A percentile compares a stretch with the other conserved stretches of the same genome.
Evolutionary conservation across 2,329 filamentous ascomycete species (phyloP).

Genomic region (Fusarium graminum): DNA sequence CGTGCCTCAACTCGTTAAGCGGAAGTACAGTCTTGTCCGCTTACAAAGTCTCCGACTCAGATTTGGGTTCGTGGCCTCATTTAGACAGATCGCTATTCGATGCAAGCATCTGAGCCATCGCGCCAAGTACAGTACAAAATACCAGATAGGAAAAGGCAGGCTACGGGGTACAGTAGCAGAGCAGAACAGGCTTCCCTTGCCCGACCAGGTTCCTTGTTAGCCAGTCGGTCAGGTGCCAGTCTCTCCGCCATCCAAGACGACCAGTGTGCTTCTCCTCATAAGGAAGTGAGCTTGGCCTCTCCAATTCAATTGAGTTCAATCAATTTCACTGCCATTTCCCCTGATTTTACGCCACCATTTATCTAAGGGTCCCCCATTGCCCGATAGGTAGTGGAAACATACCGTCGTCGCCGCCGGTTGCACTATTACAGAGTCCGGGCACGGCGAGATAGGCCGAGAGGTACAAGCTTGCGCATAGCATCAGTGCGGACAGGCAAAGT

Average conservation of each 20-base stretch:
- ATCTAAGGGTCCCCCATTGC: not conserved
- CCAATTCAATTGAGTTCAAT: conserved; percentile 8
- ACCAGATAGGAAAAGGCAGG: conserved; percentile 28
- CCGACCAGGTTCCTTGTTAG: conserved; percentile 19
- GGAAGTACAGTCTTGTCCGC: conserved; percentile 16
- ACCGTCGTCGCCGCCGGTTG: conserved; percentile 33
- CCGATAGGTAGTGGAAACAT: conserved; percentile 21
- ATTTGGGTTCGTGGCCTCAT: conserved; percentile 11
- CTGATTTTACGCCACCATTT: conserved; percentile 19
- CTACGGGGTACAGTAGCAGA: conserved; percentile 24
- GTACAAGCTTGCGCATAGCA: conserved; percentile 34
- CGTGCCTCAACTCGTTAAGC: conserved; percentile 13
- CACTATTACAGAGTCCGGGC: conserved; percentile 26
- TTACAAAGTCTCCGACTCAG: conserved; percentile 12
- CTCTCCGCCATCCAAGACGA: conserved; percentile 5
- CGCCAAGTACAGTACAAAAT: conserved; percentile 18
- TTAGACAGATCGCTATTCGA: conserved; percentile 41
- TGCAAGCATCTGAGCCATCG: conserved; percentile 37
- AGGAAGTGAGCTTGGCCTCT: conserved; percentile 8
- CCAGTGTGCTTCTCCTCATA: conserved; percentile 12
- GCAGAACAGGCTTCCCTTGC: conserved; percentile 8
- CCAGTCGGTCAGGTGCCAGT: conserved; percentile 27
- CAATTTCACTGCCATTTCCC: conserved; percentile 2
- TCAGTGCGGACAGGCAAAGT: conserved; percentile 23
- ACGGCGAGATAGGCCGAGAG: conserved; percentile 29